Evolutionary conservation across 192 early-diverging fungal species (phyloP).

Genomic region (Coemansia sp.): DNA sequence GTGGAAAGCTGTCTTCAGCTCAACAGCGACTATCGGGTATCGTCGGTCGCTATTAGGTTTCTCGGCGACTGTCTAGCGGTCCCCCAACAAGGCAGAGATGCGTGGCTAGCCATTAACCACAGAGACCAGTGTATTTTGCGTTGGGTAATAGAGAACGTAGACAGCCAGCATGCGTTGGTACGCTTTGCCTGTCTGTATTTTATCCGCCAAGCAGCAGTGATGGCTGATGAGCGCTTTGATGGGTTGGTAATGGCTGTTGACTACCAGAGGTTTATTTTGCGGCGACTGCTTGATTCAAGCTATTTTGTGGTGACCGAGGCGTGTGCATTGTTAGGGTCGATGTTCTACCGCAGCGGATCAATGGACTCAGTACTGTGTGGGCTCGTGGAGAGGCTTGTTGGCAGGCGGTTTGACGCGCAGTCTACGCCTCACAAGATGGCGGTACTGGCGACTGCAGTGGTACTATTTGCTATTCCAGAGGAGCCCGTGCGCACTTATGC

Average conservation of each 20-base stretch:
- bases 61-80: slow-evolving; percentile 24
- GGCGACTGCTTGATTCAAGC: slow-evolving; percentile 40
- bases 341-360: slow-evolving; percentile 13
- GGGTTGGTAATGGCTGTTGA: slow-evolving; percentile 18
- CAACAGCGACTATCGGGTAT: slow-evolving; percentile 38
- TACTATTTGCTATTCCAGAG: slow-evolving; percentile 2
- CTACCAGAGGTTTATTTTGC: slow-evolving; percentile 19
- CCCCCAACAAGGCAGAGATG: background rate
- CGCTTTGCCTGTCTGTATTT: slow-evolving; percentile 42
- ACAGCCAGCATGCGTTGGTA: slow-evolving; percentile 45
- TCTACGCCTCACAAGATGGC: slow-evolving; percentile 21
- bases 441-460: slow-evolving; percentile 9
- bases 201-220: slow-evolving; percentile 22
- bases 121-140: background rate
- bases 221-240: background rate
- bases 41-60: slow-evolving; percentile 45
- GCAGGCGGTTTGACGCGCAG: slow-evolving; percentile 14
- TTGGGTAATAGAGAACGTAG: slow-evolving; percentile 31
- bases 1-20: slow-evolving; percentile 21
- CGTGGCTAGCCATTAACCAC: slow-evolving; percentile 5
- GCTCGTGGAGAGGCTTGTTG: slow-evolving; percentile 17
- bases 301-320: slow-evolving; percentile 48
- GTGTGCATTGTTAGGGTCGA: slow-evolving; percentile 20
- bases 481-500: slow-evolving; percentile 5
- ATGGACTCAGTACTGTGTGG: slow-evolving; percentile 16